phyloP scores from a whole-genome alignment of 163 green algal species.

The Scenedesmus sp. region DNA sequence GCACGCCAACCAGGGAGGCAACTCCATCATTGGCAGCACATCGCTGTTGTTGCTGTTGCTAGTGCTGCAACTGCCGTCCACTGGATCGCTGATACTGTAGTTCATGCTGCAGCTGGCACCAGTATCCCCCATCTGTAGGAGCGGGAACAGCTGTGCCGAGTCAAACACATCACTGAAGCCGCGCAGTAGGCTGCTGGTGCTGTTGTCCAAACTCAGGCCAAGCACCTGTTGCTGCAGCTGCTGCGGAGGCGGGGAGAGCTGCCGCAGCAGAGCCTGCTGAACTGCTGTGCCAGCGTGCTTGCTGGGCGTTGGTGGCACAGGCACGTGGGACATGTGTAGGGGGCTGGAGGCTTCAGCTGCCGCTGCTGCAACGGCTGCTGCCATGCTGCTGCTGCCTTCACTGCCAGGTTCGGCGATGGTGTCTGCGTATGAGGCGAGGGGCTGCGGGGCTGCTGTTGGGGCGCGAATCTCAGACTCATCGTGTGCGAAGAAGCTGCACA shows the following conservation, averaged over 20 bases:
- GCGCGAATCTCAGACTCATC: background rate
- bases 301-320: background rate
- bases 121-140: background rate
- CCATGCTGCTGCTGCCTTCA: background rate
- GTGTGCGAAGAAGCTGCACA: constrained; percentile 49
- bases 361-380: constrained; percentile 4
- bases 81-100: background rate
- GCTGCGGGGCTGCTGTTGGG: background rate
- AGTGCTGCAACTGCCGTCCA: background rate
- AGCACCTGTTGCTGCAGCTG: constrained; percentile 11
- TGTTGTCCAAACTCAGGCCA: background rate
- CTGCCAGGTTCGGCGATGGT: background rate
- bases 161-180: background rate
- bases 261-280: background rate
- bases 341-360: background rate
- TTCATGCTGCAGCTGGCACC: background rate
- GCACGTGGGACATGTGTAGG: background rate
- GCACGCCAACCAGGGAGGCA: background rate
- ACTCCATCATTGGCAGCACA: background rate
- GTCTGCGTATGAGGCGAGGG: background rate
- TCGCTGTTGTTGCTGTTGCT: background rate
- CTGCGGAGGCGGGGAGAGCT: background rate
- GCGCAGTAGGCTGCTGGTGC: background rate
- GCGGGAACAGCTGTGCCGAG: background rate
- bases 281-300: constrained; percentile 3